Evolutionary conservation across 345 rosid species (phyloP), one percentile per base, ranked within the genome.

Genomic region (Pugionium dolabratum): DNA sequence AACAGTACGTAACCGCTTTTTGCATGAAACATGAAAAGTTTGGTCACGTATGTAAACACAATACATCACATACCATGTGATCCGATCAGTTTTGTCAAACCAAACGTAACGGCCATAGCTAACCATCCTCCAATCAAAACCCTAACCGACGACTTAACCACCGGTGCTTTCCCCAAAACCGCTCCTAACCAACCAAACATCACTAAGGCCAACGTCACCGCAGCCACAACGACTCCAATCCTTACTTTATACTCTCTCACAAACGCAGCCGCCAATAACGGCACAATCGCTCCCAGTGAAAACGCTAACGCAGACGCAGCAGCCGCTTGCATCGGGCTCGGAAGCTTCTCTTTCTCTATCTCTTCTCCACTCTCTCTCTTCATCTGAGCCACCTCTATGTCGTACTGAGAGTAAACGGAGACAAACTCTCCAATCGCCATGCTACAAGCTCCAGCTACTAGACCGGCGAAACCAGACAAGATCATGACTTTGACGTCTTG

Each of bases 371-470:
- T 73, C 27, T 84, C 80, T 59, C 97, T 75, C 48, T 81, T 84
- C 71, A 79, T 74, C 8, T 91, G 98, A 50, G 95, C 91, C 59
- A 89, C 36, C 69, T 91, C 90, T 4, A 89, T 83, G 57, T 91
- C 98, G 4, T 86, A 58, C 54, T 91, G 98, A 7, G 98, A 85
- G 57, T 89, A 81, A 11, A 91, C 98, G 0, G 98, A 91, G 18
- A 91, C 98, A 29, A 85, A 89, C 79, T 91, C 98, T 8, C 98
- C 98, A 3, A 91, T 89, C 5, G 96, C 95, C 98, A 91, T 91
- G 82, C 98, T 91, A 53, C 92, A 89, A 9, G 98, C 98, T 1
- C 98, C 98, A 0, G 95, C 96, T 0, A 91, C 90, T 3, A 89
- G 64, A 25, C 98, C 98, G 0, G 98, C 96, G 9, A 91, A 91